Evolutionary conservation across 768 basidiomycete genomes (phyloP).

Genomic region (Candolleomyces efflorescens): DNA sequence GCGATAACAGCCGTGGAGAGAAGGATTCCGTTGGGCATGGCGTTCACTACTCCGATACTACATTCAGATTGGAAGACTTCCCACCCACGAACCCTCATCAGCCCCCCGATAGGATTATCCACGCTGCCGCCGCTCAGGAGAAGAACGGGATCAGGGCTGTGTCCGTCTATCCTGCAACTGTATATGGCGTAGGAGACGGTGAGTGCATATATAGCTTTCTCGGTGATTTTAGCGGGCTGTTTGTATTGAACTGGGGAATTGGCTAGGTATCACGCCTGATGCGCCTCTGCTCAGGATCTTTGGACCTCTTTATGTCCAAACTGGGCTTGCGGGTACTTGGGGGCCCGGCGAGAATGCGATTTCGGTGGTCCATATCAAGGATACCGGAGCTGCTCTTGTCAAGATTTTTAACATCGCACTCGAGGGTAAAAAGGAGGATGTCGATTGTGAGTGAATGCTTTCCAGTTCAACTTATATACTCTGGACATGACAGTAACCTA

Average conservation of each 20-base stretch:
- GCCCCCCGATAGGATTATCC: conserved; percentile 25
- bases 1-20: conserved; percentile 38
- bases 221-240: neutral
- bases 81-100: conserved; percentile 18
- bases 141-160: conserved; percentile 40
- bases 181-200: conserved; percentile 42
- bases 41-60: conserved; percentile 33
- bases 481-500: too few species aligned
- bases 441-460: conserved; percentile 37
- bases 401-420: conserved; percentile 35
- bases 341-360: conserved; percentile 35
- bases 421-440: conserved; percentile 37
- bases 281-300: neutral
- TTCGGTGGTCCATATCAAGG: conserved; percentile 37
- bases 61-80: conserved; percentile 26
- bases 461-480: too few species aligned
- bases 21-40: conserved; percentile 21
- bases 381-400: conserved; percentile 30
- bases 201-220: neutral
- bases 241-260: neutral
- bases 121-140: conserved; percentile 34
- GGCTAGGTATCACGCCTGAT: neutral
- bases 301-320: conserved; percentile 17
- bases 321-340: conserved; percentile 38
- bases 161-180: conserved; percentile 36